Conservation (phyloP, 371 early-diverging fungal species). For the Mucor racemosus region DNA sequence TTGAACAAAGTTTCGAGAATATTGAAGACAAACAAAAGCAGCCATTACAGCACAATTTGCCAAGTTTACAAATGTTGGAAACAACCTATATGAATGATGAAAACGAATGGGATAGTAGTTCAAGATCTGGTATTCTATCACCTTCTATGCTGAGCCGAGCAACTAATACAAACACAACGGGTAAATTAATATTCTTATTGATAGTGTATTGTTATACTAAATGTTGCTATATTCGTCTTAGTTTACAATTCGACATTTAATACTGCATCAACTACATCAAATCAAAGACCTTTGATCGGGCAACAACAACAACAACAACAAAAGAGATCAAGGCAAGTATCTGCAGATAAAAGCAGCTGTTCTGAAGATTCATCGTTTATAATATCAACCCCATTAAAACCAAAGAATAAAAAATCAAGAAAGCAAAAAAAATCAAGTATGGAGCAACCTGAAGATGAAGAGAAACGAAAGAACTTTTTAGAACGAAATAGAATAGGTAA, state of each 20-base stretch:
- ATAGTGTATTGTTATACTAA: not conserved
- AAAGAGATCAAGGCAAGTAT: slow-evolving; percentile 2
- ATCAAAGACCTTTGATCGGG: not conserved
- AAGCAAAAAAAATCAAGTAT: not conserved
- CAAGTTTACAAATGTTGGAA: not conserved
- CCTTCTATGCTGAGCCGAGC: slow-evolving; percentile 17
- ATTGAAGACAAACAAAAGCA: not conserved
- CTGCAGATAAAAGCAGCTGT: slow-evolving; percentile 1
- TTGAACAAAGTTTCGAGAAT: slow-evolving; percentile 33
- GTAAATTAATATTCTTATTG: not conserved
- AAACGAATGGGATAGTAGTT: slow-evolving; percentile 12
- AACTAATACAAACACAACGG: slow-evolving; percentile 1
- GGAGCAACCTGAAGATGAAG: slow-evolving; percentile 53
- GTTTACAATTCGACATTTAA: slow-evolving; percentile 10
- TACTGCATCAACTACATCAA: slow-evolving; percentile 1
- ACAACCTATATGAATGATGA: not conserved
- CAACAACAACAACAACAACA: not conserved
- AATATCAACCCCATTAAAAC: not conserved
- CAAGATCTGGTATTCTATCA: slow-evolving; percentile 15
- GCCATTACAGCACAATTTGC: not conserved
- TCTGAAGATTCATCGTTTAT: slow-evolving; percentile 9
- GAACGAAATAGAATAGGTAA: slow-evolving; percentile 83
- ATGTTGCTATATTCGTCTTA: not conserved
- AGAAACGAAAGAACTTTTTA: slow-evolving; percentile 78
- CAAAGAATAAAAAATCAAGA: slow-evolving; percentile 5